Conservation (phyloP, 2,329 filamentous ascomycete genomes). For the Aspergillus latus region DNA sequence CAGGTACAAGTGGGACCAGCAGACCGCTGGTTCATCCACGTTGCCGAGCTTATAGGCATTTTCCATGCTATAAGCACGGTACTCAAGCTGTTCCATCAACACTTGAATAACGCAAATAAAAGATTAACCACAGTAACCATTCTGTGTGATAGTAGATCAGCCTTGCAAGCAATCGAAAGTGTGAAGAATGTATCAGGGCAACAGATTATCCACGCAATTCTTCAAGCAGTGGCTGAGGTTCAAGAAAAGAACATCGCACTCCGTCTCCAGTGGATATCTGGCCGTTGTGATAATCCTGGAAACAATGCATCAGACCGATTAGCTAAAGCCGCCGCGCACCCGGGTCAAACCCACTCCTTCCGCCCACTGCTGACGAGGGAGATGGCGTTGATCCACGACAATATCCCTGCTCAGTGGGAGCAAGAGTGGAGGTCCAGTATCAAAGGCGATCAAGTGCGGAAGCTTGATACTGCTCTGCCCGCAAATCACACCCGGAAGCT, state of each 20-base stretch:
- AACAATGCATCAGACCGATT: slow-evolving; percentile 1
- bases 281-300: slow-evolving; percentile 5
- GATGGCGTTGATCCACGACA: slow-evolving; percentile 10
- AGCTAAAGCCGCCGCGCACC: slow-evolving; percentile 2
- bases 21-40: slow-evolving; percentile 25
- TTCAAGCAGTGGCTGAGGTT: slow-evolving; percentile 17
- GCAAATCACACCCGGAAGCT: slow-evolving; percentile 10
- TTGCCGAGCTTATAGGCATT: slow-evolving; percentile 25
- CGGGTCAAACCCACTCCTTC: slow-evolving; percentile 12
- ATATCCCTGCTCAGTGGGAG: slow-evolving; percentile 13
- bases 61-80: slow-evolving; percentile 20
- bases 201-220: slow-evolving; percentile 21
- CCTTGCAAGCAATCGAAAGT: slow-evolving; percentile 20
- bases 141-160: slow-evolving; percentile 22
- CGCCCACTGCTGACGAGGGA: slow-evolving; percentile 14
- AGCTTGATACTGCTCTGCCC: slow-evolving; percentile 14
- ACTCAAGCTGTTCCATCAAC: slow-evolving; percentile 12
- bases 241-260: slow-evolving; percentile 11
- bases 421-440: slow-evolving; percentile 14
- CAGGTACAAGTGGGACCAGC: slow-evolving; percentile 9
- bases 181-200: slow-evolving; percentile 21
- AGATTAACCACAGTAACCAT: slow-evolving; percentile 17
- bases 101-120: neutral
- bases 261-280: slow-evolving; percentile 16
- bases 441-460: slow-evolving; percentile 13